Base-by-base conservation (phyloP, 352 stramenopile species). In the Phytophthora kernoviae region DNA sequence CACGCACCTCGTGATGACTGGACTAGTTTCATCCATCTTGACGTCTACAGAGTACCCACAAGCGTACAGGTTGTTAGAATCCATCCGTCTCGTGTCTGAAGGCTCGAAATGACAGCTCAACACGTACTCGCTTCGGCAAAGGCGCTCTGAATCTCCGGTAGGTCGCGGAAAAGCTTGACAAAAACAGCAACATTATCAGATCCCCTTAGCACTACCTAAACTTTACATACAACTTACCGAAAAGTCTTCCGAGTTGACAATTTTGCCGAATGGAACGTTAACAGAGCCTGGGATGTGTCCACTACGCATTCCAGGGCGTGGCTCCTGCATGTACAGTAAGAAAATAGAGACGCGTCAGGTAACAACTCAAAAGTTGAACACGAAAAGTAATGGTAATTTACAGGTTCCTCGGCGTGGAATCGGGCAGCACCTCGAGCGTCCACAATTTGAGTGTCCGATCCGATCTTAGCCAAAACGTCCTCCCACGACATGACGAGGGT, bases 201-300 rank as follows among this genome's bases (percentile, higher is more conserved):
- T 84, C 20, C 44, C 65, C 60, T 21, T 18, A 6, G 24, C 3
- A 6, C 6, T 30, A 30, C 6, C 24, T 30, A 30, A 6, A 20
- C 18, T 15, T 42, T 58, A 37, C 58, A 37, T 20, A 60, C 47
- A 33, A 55, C 56, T 77, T 65, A 90, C 75, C 69, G 77, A 87
- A 36, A 96, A 90, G 65, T 98, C 90, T 7, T 96, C 77, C 22
- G 87, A 65, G 6, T 77, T 63, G 11, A 98, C 81, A 32, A 98
- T 39, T 51, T 92, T 91, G 6, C 55, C 62, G 62, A 98, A 98
- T 0, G 93, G 94, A 0, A 98, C 70, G 64, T 98, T 98, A 11
- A 96, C 53, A 9, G 92, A 75, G 9, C 82, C 81, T 14, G 96
- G 94, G 65, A 98, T 98, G 62, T 98, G 96, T 1, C 96, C 96